Base-by-base conservation (phyloP, 345 rosid genomes). In the Citrus reticulata region DNA sequence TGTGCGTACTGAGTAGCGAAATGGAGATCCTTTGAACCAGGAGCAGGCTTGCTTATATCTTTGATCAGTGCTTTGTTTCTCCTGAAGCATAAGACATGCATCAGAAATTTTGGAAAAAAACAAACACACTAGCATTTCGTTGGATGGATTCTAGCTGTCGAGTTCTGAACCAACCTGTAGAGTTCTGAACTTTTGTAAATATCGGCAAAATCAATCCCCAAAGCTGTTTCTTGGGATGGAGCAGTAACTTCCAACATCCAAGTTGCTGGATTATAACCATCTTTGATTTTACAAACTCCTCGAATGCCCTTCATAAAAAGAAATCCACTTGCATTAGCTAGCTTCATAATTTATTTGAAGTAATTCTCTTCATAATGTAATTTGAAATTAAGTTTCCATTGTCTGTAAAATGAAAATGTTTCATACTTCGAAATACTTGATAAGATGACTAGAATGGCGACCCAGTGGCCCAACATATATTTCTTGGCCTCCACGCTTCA, bases 171-270 rank as follows among this genome's bases (percentile, higher is more conserved):
- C 59, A 71, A 85, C 91, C 79, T 86, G 82, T 83, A 85, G 6
- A 88, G 76, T 3, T 83, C 88, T 54, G 91, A 88, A 10, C 82
- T 83, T 42, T 51, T 83, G 75, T 88, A 88, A 3, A 78, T 5
- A 16, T 84, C 79, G 13, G 88, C 72, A 34, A 88, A 88, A 61
- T 88, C 83, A 46, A 88, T 62, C 85, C 69, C 80, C 79, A 90
- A 14, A 61, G 81, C 65, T n/a, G 63, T 6, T 59, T 86, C 91
- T 76, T 83, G 91, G 0, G 84, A 81, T 39, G 78, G 29, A 65
- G 81, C 57, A 11, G 85, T 76, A 42, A 88, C 88, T 61, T 88
- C 91, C 62, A 86, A 68, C 91, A 88, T 88, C 91, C 91, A 88
- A 5, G 89, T 88, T 59, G 91, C 91, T 6, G 91, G 91, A 61